phyloP scores from a whole-genome alignment of 2,329 filamentous ascomycete species.

The Penicillium janthinellum region DNA sequence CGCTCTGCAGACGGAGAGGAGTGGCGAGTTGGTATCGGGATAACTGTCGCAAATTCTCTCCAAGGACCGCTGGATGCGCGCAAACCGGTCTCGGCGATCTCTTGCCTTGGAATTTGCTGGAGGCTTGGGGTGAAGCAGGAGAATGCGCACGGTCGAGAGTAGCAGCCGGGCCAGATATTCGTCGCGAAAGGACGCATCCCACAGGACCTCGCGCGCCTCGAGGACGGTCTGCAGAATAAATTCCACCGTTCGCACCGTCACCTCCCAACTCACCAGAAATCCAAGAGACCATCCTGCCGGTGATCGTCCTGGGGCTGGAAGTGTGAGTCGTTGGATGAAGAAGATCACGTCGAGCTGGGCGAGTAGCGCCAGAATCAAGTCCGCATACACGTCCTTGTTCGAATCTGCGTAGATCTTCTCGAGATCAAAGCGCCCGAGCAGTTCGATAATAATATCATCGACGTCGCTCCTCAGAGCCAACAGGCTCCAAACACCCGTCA shows the following conservation, averaged over 20 bases:
- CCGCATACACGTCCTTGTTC: not conserved
- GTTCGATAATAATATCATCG: not conserved
- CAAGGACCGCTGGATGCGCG: not conserved
- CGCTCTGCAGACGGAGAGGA: not conserved
- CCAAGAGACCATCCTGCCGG: not conserved
- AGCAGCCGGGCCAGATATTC: not conserved
- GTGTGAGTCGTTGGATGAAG: not conserved
- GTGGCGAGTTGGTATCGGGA: not conserved
- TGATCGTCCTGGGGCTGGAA: not conserved
- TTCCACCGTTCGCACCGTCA: not conserved
- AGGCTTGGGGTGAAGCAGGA: not conserved
- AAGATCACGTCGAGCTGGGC: not conserved
- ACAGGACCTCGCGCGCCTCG: not conserved
- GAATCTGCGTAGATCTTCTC: not conserved
- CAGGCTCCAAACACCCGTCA: not conserved
- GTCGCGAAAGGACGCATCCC: not conserved
- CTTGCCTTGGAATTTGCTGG: not conserved
- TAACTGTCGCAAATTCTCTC: not conserved
- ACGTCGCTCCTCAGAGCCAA: not conserved
- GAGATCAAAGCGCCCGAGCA: not conserved
- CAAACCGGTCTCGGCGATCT: not conserved
- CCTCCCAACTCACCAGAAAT: not conserved
- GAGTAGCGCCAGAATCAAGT: not conserved
- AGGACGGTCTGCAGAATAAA: not conserved
- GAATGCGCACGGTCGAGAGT: not conserved